Conservation (phyloP, 345 rosid genomes). For the Lumnitzera racemosa region DNA sequence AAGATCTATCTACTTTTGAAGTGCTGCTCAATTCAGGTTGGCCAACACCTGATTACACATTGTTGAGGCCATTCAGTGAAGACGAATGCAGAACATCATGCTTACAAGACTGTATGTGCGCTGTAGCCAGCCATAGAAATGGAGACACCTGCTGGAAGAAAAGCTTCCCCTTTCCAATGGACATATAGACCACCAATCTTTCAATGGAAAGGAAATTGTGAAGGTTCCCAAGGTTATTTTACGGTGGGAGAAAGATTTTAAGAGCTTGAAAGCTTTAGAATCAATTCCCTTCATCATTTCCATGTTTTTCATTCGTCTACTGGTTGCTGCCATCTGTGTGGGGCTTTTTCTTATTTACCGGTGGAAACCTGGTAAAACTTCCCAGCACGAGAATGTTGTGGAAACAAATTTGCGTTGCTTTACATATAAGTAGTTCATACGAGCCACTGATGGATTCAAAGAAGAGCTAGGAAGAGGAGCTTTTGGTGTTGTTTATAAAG, state of each 20-base stretch:
- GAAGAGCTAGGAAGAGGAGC: conserved; percentile 33
- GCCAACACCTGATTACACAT: conserved; percentile 26
- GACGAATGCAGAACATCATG: conserved; percentile 27
- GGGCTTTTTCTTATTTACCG: conserved; percentile 10
- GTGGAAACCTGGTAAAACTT: background rate
- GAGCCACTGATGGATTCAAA: conserved; percentile 27
- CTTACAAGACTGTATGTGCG: conserved; percentile 33
- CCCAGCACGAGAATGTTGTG: conserved; percentile 1
- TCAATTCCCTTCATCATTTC: conserved; percentile 22
- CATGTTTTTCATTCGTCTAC: conserved; percentile 7
- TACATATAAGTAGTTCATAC: conserved; percentile 22
- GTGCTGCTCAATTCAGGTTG: conserved; percentile 15
- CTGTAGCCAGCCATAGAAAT: conserved; percentile 8
- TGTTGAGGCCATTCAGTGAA: background rate
- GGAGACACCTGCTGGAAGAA: conserved; percentile 19
- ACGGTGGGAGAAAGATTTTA: background rate
- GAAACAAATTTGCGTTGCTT: conserved; percentile 17
- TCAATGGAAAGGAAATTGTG: conserved; percentile 9
- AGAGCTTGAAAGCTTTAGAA: background rate
- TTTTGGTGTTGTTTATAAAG: conserved; percentile 36
- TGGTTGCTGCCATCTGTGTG: conserved; percentile 7
- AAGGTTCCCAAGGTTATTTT: conserved; percentile 10
- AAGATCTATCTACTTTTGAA: conserved; percentile 13
- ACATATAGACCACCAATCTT: background rate
- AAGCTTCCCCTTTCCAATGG: conserved; percentile 34